phyloP scores from a whole-genome alignment of 805 yeast species.

The Metschnikowia gruessii region DNA sequence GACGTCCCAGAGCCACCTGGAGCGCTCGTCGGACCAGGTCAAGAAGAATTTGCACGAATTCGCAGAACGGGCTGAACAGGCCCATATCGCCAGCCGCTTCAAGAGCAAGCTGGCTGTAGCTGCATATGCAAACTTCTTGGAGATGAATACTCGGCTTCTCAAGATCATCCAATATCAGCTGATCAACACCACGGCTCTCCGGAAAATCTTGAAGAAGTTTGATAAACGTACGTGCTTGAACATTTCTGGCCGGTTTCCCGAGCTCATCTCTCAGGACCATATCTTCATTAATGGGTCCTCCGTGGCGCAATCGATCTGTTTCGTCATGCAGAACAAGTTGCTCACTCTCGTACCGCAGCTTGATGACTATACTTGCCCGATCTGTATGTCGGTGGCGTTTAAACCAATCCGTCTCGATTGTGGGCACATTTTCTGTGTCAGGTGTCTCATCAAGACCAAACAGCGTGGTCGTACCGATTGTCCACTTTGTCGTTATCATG shows the following conservation, averaged over 20 bases:
- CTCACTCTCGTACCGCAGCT: constrained; percentile 64
- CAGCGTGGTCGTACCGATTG: constrained; percentile 57
- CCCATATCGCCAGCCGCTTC: constrained; percentile 40
- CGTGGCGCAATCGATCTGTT: constrained; percentile 53
- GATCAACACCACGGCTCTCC: constrained; percentile 60
- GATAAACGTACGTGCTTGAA: constrained; percentile 66
- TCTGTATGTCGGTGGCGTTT: constrained; percentile 66
- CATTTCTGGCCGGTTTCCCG: constrained; percentile 46
- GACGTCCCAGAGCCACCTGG: constrained; percentile 37
- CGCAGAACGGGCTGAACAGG: constrained; percentile 36
- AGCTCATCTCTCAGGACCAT: constrained; percentile 40
- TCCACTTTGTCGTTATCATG: constrained; percentile 59
- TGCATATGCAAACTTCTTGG: constrained; percentile 50
- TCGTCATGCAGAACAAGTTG: constrained; percentile 51
- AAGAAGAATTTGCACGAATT: constrained; percentile 43
- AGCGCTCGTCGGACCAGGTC: constrained; percentile 45
- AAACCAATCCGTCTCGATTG: constrained; percentile 67
- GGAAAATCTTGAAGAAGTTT: constrained; percentile 70
- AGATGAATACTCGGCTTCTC: constrained; percentile 52
- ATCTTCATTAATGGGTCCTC: constrained; percentile 46
- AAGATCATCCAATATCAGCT: constrained; percentile 58
- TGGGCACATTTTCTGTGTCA: constrained; percentile 66
- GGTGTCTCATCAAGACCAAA: constrained; percentile 69
- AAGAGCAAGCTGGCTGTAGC: constrained; percentile 43
- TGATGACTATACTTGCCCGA: constrained; percentile 74